Evolutionary conservation across 306 rosid species (phyloP), one percentile per base, ranked within the genome.

Genomic region (Pueraria montana): DNA sequence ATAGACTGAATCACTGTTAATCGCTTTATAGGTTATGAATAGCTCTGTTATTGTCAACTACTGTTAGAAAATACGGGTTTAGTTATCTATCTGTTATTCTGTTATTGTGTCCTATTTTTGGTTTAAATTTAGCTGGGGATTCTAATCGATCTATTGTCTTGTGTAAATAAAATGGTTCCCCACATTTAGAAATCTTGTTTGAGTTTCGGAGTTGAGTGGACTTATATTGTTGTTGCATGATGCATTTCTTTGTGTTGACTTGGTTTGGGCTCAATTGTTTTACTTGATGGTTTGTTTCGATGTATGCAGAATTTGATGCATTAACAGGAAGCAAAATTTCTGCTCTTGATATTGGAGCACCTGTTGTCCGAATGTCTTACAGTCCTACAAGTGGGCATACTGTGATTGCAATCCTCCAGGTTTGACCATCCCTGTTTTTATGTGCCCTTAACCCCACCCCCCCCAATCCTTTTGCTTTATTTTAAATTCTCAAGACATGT

Each of bases 361-460:
- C 97, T 69, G 95, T 84, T 71, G 97, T 93, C 26, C 93, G 94
- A 70, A 95, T 95, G 98, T 87, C 95, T 62, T 95, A 95, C 73
- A 93, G 97, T 77, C 97, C 97, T 65, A 93, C 97, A 24, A 95
- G 93, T 83, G 98, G 97, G 67, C 98, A 93, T 89, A 86, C 98
- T 68, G 97, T 95, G 83, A 84, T 95, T 71, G 98, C 94, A 30
- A 95, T 95, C 64, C 93, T 90, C 81, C 95, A 91, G 97, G 97
- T 95, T 95, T 84, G 75, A 86, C 74, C 83, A 58, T 79, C 26
- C 78, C 45, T 55, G 40, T 74, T 76, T 18, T 68, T 26, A 65
- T n/a, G 68, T 34, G 26, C 20, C 12, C 58, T 43, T 63, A n/a
- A 24, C 14, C 62, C 6, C 40, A 21, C 18, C 40, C 58, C 32